A percentile compares a stretch with the other conserved stretches of the same genome.
These are phyloP conservation scores for Lippia alba DNA, from an alignment of 305 asterid genomes.

Conservation along the genomic window DNA sequence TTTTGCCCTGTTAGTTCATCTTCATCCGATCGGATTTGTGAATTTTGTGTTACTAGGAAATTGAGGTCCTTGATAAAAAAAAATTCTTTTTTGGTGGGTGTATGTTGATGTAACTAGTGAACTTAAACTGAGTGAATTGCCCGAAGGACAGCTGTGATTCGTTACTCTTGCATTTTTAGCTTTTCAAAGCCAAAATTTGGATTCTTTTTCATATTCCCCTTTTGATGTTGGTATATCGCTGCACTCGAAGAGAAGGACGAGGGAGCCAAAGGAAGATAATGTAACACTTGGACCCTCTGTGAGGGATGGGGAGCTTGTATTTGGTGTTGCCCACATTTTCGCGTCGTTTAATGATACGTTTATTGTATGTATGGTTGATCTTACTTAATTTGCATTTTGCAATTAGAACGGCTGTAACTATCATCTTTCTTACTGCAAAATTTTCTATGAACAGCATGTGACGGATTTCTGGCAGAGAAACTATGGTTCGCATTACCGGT, in stretches of 20 bases:
- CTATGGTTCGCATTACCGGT: constrained; percentile 82
- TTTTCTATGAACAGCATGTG: constrained; percentile 53
- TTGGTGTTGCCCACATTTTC: constrained; percentile 80
- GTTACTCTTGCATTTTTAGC: too few relatives aligned
- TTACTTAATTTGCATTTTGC: constrained; percentile 1
- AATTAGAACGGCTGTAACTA: not conserved
- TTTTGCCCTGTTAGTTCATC: too few relatives aligned
- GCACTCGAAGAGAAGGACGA: constrained; percentile 62
- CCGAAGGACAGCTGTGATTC: too few relatives aligned
- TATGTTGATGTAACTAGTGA: too few relatives aligned
- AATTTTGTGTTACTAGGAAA: too few relatives aligned
- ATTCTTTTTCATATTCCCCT: too few relatives aligned
- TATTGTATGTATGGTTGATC: constrained; percentile 48
- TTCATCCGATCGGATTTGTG: too few relatives aligned
- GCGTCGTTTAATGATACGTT: constrained; percentile 78
- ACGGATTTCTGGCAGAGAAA: constrained; percentile 79
- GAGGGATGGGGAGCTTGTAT: constrained; percentile 68
- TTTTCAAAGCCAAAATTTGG: too few relatives aligned
- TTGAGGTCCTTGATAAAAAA: too few relatives aligned
- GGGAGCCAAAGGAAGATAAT: constrained; percentile 75
- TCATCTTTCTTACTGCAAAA: not conserved
- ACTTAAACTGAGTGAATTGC: too few relatives aligned
- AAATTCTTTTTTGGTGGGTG: too few relatives aligned
- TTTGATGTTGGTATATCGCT: too few relatives aligned
- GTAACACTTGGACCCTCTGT: constrained; percentile 66